A percentile compares a stretch with the other conserved stretches of the same genome.
These are phyloP conservation scores for Rosa lucieae DNA, from an alignment of 306 rosid species.

Conservation along the genomic window DNA sequence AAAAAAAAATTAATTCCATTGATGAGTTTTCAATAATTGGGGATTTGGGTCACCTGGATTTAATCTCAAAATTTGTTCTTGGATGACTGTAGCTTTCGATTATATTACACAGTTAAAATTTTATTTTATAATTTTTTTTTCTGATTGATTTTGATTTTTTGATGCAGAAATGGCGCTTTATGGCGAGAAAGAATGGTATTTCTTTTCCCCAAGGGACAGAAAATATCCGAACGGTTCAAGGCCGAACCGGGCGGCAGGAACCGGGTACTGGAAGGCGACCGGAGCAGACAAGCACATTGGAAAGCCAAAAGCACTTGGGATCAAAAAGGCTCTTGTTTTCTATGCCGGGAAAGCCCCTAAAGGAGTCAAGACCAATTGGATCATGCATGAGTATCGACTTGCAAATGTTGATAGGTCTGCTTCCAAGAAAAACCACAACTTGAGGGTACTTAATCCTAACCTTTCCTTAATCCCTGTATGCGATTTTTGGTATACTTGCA, in stretches of 20 bases:
- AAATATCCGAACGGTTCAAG: slow-evolving; percentile 96
- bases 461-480: background rate
- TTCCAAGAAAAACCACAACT: slow-evolving; percentile 51
- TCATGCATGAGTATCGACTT: slow-evolving; percentile 97
- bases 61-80: background rate
- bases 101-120: too few species aligned
- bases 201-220: slow-evolving; percentile 87
- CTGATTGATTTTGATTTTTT: background rate
- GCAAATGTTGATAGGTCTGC: slow-evolving; percentile 94
- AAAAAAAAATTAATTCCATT: background rate
- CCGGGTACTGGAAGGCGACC: slow-evolving; percentile 95
- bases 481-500: background rate
- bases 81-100: background rate
- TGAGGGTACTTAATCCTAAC: slow-evolving; percentile 48
- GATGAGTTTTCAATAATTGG: background rate
- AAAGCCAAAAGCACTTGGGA: slow-evolving; percentile 75
- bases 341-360: slow-evolving; percentile 86
- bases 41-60: background rate
- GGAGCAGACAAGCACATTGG: slow-evolving; percentile 97
- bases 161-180: slow-evolving; percentile 55
- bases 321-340: slow-evolving; percentile 86
- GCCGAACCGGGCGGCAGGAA: slow-evolving; percentile 88
- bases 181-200: slow-evolving; percentile 97
- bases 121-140: background rate
- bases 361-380: slow-evolving; percentile 95